These are phyloP conservation scores for Lepraria neglecta DNA, from an alignment of 495 filamentous ascomycete genomes.

Conservation along the genomic window DNA sequence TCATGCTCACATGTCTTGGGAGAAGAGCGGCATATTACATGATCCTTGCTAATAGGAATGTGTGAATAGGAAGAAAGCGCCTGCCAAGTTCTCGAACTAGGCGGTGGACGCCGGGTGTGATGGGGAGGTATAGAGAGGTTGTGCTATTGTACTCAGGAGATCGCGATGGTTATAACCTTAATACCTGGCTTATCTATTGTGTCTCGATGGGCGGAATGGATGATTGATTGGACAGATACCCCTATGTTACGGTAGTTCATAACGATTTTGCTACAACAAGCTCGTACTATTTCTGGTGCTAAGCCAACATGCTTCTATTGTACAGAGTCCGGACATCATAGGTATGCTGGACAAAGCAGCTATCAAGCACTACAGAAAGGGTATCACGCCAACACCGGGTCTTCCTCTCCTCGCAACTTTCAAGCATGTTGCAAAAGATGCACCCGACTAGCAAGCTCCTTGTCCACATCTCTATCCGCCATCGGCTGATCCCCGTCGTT, in stretches of 20 bases:
- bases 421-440: conserved; percentile 10
- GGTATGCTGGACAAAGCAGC: neutral
- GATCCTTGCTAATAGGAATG: neutral
- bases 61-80: conserved; percentile 18
- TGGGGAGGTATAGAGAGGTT: neutral
- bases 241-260: neutral
- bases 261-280: neutral
- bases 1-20: neutral
- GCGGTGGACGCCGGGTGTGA: neutral
- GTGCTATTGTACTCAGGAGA: neutral
- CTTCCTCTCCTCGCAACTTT: neutral
- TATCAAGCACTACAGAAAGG: neutral
- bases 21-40: neutral
- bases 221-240: conserved; percentile 1
- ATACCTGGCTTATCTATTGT: neutral
- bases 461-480: conserved; percentile 3
- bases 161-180: neutral
- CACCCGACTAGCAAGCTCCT: conserved; percentile 8
- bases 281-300: too few relatives aligned
- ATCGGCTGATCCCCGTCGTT: neutral
- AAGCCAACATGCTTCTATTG: neutral
- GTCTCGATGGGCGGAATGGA: neutral
- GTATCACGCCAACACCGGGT: neutral
- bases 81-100: conserved; percentile 24
- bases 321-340: neutral